A percentile compares a stretch with the other conserved stretches of the same genome.
phyloP scores from a whole-genome alignment of 1,284 basidiomycete species.

The Papiliotrema nemorosa region DNA sequence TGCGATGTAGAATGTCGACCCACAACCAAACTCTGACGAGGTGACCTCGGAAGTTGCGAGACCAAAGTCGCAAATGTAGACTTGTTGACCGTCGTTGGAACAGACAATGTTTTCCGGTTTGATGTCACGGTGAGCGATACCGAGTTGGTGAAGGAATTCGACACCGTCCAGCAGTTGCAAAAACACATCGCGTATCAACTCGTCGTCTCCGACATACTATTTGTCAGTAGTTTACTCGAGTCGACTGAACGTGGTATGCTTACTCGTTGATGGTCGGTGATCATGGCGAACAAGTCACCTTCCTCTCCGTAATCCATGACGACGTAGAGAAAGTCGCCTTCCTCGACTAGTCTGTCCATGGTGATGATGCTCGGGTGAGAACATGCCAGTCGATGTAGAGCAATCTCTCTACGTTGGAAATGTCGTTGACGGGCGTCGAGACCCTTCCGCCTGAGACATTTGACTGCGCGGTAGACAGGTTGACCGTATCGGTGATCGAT shows the following conservation, averaged over 20 bases:
- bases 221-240: slow-evolving; percentile 6
- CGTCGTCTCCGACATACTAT: slow-evolving; percentile 72
- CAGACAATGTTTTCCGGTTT: slow-evolving; percentile 98
- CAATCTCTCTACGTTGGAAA: slow-evolving; percentile 73
- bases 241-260: slow-evolving; percentile 15
- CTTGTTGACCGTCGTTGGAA: slow-evolving; percentile 66
- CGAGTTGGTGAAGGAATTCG: slow-evolving; percentile 65
- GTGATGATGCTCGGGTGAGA: slow-evolving; percentile 76
- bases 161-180: slow-evolving; percentile 91
- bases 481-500: slow-evolving; percentile 59
- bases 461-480: slow-evolving; percentile 69
- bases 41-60: slow-evolving; percentile 85
- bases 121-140: slow-evolving; percentile 92
- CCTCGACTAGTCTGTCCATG: slow-evolving; percentile 80
- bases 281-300: slow-evolving; percentile 84
- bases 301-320: slow-evolving; percentile 70
- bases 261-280: slow-evolving; percentile 56
- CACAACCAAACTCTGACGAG: slow-evolving; percentile 83
- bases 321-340: slow-evolving; percentile 58
- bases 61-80: slow-evolving; percentile 95
- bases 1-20: slow-evolving; percentile 50
- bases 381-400: slow-evolving; percentile 61
- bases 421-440: slow-evolving; percentile 68
- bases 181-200: slow-evolving; percentile 79
- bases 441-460: slow-evolving; percentile 64